Evolutionary conservation across 2,329 filamentous ascomycete species (phyloP).

Genomic region (Neurospora crassa): DNA sequence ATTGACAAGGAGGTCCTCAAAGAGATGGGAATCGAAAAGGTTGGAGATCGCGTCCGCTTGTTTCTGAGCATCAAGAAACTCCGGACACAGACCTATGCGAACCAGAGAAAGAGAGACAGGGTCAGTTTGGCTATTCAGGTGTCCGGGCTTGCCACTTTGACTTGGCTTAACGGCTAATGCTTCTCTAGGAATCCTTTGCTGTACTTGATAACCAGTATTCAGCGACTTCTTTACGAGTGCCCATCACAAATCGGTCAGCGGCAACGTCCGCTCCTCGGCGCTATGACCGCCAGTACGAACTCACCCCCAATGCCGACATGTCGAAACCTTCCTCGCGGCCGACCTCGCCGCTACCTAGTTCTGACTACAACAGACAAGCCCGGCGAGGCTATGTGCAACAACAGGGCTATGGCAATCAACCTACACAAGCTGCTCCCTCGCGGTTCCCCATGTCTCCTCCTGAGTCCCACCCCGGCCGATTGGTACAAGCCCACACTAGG

Average conservation of each 20-base stretch:
- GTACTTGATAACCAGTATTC: constrained; percentile 61
- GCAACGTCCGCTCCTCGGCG: constrained; percentile 32
- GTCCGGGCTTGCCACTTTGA: background rate
- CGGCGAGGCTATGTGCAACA: constrained; percentile 48
- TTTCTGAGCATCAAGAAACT: constrained; percentile 79
- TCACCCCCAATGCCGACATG: constrained; percentile 30
- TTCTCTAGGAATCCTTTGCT: constrained; percentile 67
- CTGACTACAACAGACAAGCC: constrained; percentile 40
- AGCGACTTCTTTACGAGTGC: constrained; percentile 53
- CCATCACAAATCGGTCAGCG: constrained; percentile 38
- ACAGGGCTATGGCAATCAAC: constrained; percentile 17
- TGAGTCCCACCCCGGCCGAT: constrained; percentile 48
- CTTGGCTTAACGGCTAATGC: constrained; percentile 6
- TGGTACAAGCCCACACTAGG: constrained; percentile 61
- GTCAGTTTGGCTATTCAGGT: constrained; percentile 38
- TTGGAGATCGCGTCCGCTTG: constrained; percentile 89
- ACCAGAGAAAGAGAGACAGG: constrained; percentile 75
- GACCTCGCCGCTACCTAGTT: constrained; percentile 53
- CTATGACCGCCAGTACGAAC: constrained; percentile 53
- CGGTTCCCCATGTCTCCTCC: constrained; percentile 52
- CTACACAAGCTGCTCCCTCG: constrained; percentile 34
- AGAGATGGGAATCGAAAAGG: constrained; percentile 97
- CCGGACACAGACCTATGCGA: constrained; percentile 64
- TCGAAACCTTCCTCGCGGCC: constrained; percentile 56
- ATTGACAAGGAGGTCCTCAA: constrained; percentile 95